Evolutionary conservation across 2,329 filamentous ascomycete genomes (phyloP), one percentile per base, ranked within the genome.

Genomic region (Hypoxylon sp.): DNA sequence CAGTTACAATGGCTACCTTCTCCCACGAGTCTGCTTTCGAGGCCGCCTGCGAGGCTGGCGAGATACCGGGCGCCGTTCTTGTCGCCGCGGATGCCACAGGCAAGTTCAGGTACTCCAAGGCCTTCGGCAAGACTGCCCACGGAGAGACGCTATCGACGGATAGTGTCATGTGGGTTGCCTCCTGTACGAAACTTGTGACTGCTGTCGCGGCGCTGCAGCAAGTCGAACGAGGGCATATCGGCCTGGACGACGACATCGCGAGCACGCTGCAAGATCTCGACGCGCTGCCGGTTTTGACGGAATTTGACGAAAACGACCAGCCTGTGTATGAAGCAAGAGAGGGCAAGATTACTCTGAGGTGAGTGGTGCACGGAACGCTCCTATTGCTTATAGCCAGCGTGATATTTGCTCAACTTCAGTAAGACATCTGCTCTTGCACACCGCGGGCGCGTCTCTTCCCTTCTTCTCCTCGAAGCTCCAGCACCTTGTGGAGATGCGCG

Each of bases 171-270:
- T 63, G 60, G 57, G 37, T 61, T 8, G 60, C 60, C 17, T 63
- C 60, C 2, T 55, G 55, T 38, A 59, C 48, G 18, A 65, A 63
- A 33, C 60, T 65, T 20, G 52, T 65, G 26, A 57, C 60, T 11
- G 10, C 54, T n/a, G 46, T 65, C 17, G 57, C 60, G 13, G 51
- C 48, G 9, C 27, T 65, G 31, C 63, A 63, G 35, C 53, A 56
- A 48, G 52, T 63, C 11, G 55, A 63, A 10, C 35, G 48, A 20
- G 55, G 61, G 2, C 35, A 52, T 10, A 60, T 63, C 31, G 47
- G 55, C 3, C 37, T 65, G n/a, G 63, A 63, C 41, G 60, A 62
- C 1, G 60, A 60, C 27, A 24, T 60, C 11, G 15, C 31, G 2
- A 57, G 33, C 21, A 4, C 62, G 4, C 37, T 63, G 13, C 60